Evolutionary conservation across 768 basidiomycete genomes (phyloP).

Genomic region (Boletellus ananiceps): DNA sequence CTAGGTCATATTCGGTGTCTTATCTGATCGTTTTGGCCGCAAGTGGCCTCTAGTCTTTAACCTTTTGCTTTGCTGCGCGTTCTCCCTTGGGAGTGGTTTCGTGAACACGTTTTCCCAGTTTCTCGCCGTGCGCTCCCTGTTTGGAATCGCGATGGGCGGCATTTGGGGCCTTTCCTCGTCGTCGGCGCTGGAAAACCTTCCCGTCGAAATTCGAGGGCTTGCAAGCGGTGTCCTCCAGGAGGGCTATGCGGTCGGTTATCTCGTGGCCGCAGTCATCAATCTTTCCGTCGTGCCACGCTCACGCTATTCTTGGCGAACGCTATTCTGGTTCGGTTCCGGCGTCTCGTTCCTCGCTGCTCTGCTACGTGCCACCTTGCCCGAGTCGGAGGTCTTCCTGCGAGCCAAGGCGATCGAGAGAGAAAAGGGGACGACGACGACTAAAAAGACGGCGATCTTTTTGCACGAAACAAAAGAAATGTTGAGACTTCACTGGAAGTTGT

Average conservation of each 20-base stretch:
- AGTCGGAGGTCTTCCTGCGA: slow-evolving; percentile 68
- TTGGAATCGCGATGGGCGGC: slow-evolving; percentile 86
- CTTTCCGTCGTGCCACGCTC: slow-evolving; percentile 46
- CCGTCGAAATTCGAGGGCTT: slow-evolving; percentile 80
- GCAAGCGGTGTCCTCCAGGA: slow-evolving; percentile 83
- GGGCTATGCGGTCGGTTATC: slow-evolving; percentile 84
- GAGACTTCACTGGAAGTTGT: slow-evolving; percentile 74
- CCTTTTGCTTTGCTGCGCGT: slow-evolving; percentile 60
- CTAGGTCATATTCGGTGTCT: slow-evolving; percentile 67
- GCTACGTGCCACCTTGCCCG: slow-evolving; percentile 66
- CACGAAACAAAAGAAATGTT: slow-evolving; percentile 73
- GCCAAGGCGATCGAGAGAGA: slow-evolving; percentile 54
- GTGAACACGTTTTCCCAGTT: slow-evolving; percentile 73
- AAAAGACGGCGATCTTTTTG: slow-evolving; percentile 70
- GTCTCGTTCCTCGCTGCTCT: slow-evolving; percentile 66
- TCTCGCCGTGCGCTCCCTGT: slow-evolving; percentile 76
- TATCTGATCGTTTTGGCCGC: slow-evolving; percentile 87
- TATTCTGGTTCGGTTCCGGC: slow-evolving; percentile 80
- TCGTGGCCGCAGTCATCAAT: slow-evolving; percentile 81
- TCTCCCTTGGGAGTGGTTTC: slow-evolving; percentile 81
- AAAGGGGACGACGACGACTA: slow-evolving; percentile 29
- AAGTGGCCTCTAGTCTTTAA: slow-evolving; percentile 90
- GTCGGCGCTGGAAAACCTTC: slow-evolving; percentile 85
- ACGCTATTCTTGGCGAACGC: slow-evolving; percentile 56
- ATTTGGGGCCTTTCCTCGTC: slow-evolving; percentile 83